Evolutionary conservation across 371 early-diverging fungal species (phyloP).

Genomic region (Mucor ambiguus): DNA sequence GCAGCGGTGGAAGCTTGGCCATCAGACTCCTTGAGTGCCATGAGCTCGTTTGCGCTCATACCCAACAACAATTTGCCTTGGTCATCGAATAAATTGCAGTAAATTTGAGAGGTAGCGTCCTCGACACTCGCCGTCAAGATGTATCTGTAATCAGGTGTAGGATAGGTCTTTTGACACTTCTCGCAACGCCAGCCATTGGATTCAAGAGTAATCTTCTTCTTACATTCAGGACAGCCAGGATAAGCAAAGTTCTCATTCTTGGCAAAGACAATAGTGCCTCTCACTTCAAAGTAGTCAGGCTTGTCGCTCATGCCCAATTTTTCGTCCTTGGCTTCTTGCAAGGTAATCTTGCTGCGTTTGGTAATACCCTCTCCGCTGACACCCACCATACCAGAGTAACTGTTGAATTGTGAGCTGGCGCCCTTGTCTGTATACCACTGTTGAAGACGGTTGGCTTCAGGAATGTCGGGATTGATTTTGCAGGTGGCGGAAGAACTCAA

Average conservation of each 20-base stretch:
- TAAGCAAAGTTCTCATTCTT: slow-evolving; percentile 71
- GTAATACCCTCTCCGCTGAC: slow-evolving; percentile 25
- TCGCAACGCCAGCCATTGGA: slow-evolving; percentile 91
- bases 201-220: slow-evolving; percentile 84
- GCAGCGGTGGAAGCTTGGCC: slow-evolving; percentile 37
- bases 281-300: slow-evolving; percentile 71
- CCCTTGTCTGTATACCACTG: slow-evolving; percentile 80
- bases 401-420: slow-evolving; percentile 34
- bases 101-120: slow-evolving; percentile 84
- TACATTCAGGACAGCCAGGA: slow-evolving; percentile 92
- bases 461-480: slow-evolving; percentile 81
- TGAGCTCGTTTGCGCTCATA: slow-evolving; percentile 70
- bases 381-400: slow-evolving; percentile 28
- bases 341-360: slow-evolving; percentile 46
- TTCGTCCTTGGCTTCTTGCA: slow-evolving; percentile 71
- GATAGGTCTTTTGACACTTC: slow-evolving; percentile 76
- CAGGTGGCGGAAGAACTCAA: slow-evolving; percentile 54
- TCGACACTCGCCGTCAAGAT: slow-evolving; percentile 70
- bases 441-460: slow-evolving; percentile 78
- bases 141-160: slow-evolving; percentile 80
- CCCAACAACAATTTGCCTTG: slow-evolving; percentile 71
- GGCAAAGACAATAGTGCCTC: slow-evolving; percentile 69
- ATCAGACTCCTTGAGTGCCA: slow-evolving; percentile 51
- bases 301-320: slow-evolving; percentile 61
- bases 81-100: slow-evolving; percentile 90